Base-by-base conservation (phyloP, 1,284 basidiomycete genomes). In the Wallemia hederae region DNA sequence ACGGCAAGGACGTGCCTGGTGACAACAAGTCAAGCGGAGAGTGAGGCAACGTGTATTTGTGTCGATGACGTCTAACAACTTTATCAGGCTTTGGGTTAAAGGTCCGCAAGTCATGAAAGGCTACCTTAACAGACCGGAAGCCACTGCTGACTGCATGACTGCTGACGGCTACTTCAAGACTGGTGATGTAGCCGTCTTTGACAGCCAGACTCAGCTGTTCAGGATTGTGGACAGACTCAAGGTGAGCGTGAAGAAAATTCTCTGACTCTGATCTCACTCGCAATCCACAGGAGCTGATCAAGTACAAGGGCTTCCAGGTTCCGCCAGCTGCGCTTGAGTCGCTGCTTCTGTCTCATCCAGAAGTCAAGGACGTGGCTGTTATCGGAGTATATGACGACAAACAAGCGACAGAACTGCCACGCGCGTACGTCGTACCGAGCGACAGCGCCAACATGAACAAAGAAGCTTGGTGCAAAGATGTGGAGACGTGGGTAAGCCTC, bases 311-410 rank as follows among this genome's bases (percentile, higher is more conserved):
- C 19, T 79, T 78, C 72, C 79, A 80, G 76, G 78, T 89, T 17
- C 78, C 86, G 0, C 85, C 85, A 0, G 85, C 86, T 0, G 85
- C 88, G 65, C 74, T 89, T 1, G 85, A 89, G 67, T 76, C 77
- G 34, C 69, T 86, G 0, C 76, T 89, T 1, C 70, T 88, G 17
- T 76, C 76, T 2, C 82, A 88, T 65, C 78, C 81, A 0, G 76
- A 81, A 1, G 73, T 85, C 25, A 78, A 77, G 1, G 84, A 88
- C 65, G 75, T 75, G 0, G 84, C 79, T 7, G 82, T 88, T 2
- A 80, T 87, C 60, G 82, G 83, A 1, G 71, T 86, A 1, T 72
- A 80, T 1, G 76, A 75, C 62, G 70, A 72, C 1, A 73, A 74
- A 59, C 75, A 83, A 65, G 81, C 78, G 1, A 85, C 84, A 1